These are phyloP conservation scores for Phytophthora sp. DNA, from an alignment of 352 stramenopile genomes.

Conservation along the genomic window DNA sequence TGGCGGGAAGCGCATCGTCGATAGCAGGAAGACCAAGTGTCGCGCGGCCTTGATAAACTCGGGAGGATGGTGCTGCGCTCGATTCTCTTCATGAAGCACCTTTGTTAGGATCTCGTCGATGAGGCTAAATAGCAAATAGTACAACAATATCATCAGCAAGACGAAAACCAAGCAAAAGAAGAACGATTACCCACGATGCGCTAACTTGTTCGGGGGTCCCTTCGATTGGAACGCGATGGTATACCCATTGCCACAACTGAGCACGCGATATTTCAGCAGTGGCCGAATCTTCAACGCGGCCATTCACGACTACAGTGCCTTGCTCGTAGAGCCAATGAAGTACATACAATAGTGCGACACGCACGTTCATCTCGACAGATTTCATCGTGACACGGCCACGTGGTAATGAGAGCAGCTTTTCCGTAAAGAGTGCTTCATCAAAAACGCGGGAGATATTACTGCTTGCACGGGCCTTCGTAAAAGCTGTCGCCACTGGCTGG, in stretches of 20 bases:
- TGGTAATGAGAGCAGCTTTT: slow-evolving; percentile 61
- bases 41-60: slow-evolving; percentile 53
- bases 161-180: not conserved
- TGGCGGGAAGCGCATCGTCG: slow-evolving; percentile 62
- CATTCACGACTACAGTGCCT: slow-evolving; percentile 92
- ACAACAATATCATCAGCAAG: not conserved
- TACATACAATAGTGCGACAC: slow-evolving; percentile 90
- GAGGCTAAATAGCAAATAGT: slow-evolving; percentile 32
- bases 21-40: slow-evolving; percentile 62
- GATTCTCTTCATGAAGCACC: slow-evolving; percentile 38
- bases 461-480: slow-evolving; percentile 7
- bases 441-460: not conserved
- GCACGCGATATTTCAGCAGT: slow-evolving; percentile 94
- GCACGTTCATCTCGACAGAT: slow-evolving; percentile 87
- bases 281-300: slow-evolving; percentile 94
- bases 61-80: slow-evolving; percentile 18
- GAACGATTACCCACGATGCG: slow-evolving; percentile 25
- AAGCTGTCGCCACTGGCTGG: slow-evolving; percentile 47
- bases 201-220: slow-evolving; percentile 32
- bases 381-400: slow-evolving; percentile 70
- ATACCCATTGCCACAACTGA: slow-evolving; percentile 91
- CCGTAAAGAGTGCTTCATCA: slow-evolving; percentile 47
- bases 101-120: slow-evolving; percentile 54
- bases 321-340: slow-evolving; percentile 91
- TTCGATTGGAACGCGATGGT: slow-evolving; percentile 57